These are phyloP conservation scores for Dendrostoma leiphaemia DNA, from an alignment of 2,329 filamentous ascomycete species.

Conservation along the genomic window DNA sequence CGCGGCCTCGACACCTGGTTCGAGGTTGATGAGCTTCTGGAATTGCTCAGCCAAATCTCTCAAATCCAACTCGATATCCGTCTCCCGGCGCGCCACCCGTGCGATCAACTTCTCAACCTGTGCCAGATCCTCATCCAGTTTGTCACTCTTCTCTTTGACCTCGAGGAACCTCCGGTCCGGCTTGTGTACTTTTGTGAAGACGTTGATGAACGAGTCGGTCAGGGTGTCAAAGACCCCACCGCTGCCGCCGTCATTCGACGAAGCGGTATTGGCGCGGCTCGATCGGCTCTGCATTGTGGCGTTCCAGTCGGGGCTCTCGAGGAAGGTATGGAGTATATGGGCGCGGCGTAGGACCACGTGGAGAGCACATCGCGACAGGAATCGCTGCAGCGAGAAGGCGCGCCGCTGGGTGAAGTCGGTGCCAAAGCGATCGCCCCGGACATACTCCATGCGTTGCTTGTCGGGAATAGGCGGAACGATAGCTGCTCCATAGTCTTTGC, in stretches of 20 bases:
- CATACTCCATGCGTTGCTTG: constrained; percentile 99
- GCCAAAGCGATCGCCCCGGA: constrained; percentile 92
- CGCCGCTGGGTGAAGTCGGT: constrained; percentile 86
- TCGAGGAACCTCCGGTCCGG: constrained; percentile 93
- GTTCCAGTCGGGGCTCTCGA: constrained; percentile 95
- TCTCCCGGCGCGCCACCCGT: constrained; percentile 81
- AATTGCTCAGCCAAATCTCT: constrained; percentile 90
- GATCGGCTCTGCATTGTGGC: constrained; percentile 84
- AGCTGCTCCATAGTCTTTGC: constrained; percentile 83
- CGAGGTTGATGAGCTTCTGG: constrained; percentile 85
- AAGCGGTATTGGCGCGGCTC: constrained; percentile 54
- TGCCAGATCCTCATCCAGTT: constrained; percentile 87
- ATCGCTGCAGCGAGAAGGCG: constrained; percentile 87
- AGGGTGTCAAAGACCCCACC: constrained; percentile 89
- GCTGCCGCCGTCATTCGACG: constrained; percentile 39
- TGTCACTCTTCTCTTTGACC: constrained; percentile 87
- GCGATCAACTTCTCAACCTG: constrained; percentile 97
- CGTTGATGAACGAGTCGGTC: constrained; percentile 94
- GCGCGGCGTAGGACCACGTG: constrained; percentile 87
- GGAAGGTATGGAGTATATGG: constrained; percentile 79
- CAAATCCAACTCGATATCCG: constrained; percentile 84
- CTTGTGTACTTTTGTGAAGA: constrained; percentile 94
- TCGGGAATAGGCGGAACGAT: constrained; percentile 93
- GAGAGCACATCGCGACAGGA: constrained; percentile 79
- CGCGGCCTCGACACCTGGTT: constrained; percentile 79